Evolutionary conservation across 139 green algal genomes (phyloP), one percentile per base, ranked within the genome.

Genomic region (Nannochloris sp.): DNA sequence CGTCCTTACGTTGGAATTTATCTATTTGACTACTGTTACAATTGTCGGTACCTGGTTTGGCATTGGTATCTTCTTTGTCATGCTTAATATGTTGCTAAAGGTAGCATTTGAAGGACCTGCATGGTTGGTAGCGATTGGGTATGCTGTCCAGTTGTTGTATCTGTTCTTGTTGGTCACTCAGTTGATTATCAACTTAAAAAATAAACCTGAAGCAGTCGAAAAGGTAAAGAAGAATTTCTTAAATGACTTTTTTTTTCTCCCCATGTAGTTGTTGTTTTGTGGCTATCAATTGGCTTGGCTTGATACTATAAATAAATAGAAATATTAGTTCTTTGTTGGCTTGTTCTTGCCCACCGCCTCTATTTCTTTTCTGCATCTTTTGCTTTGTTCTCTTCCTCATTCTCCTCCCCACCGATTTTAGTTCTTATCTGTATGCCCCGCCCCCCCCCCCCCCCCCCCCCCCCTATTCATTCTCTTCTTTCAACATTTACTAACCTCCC

Each of bases 151-250:
- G 13, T 32, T 73, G 15, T 66, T 78, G 33, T 78, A 78, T 42
- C 35, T 78, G 25, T 73, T 78, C 64, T 53, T 78, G 23, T 54
- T 78, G 60, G 56, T 78, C 15, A 23, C 37, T 45, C 56, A 77
- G 56, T 68, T 73, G 6, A 64, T 73, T 38, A 67, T 77, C 64
- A 73, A 77, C 45, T 48, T 77, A 23, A 77, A 77, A 31, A 73
- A 77, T 36, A 77, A 77, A 57, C 55, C 62, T 14, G 71, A 77
- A 57, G 60, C 71, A 5, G 71, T 77, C 5, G 71, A 77, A 38
- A 73, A 77, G 53, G 53, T 71, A 19, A 64, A 64, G 14, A 6
- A 34, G 13, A 30, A 25, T 15, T n/a, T 4, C 4, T 54, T 30
- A 1, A 54, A 3, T 35, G 27, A 25, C 51, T 29, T 59, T n/a